phyloP scores from a whole-genome alignment of 305 asterid species.

The Lippia alba region DNA sequence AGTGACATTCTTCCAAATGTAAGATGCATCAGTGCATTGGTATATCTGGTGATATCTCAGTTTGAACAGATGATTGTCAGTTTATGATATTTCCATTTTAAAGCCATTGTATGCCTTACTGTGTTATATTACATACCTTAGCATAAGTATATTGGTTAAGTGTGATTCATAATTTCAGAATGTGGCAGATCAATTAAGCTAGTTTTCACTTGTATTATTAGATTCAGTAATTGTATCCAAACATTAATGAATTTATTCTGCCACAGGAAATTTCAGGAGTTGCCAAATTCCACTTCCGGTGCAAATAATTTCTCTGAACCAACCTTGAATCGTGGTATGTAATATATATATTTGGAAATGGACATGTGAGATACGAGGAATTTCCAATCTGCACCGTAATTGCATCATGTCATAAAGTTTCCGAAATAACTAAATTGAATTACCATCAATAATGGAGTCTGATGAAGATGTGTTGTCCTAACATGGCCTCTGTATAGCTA shows the following conservation, averaged over 20 bases:
- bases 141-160: slow-evolving; percentile 21
- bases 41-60: neutral
- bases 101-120: slow-evolving; percentile 3
- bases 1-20: slow-evolving; percentile 5
- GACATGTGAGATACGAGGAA: slow-evolving; percentile 17
- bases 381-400: slow-evolving; percentile 10
- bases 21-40: slow-evolving; percentile 8
- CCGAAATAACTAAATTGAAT: slow-evolving; percentile 10
- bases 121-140: slow-evolving; percentile 1
- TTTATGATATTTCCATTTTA: neutral
- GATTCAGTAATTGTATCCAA: slow-evolving; percentile 22
- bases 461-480: slow-evolving; percentile 22
- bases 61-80: slow-evolving; percentile 2
- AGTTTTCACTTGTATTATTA: neutral
- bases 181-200: slow-evolving; percentile 26
- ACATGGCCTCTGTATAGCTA: slow-evolving; percentile 27
- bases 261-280: slow-evolving; percentile 70
- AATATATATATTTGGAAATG: slow-evolving; percentile 15
- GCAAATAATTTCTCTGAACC: slow-evolving; percentile 41
- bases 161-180: slow-evolving; percentile 10
- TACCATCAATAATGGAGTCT: neutral
- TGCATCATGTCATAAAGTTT: slow-evolving; percentile 10
- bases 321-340: slow-evolving; percentile 52
- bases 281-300: slow-evolving; percentile 38
- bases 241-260: neutral